Evolutionary conservation across 352 stramenopile species (phyloP).

Genomic region (Pythium insidiosum): DNA sequence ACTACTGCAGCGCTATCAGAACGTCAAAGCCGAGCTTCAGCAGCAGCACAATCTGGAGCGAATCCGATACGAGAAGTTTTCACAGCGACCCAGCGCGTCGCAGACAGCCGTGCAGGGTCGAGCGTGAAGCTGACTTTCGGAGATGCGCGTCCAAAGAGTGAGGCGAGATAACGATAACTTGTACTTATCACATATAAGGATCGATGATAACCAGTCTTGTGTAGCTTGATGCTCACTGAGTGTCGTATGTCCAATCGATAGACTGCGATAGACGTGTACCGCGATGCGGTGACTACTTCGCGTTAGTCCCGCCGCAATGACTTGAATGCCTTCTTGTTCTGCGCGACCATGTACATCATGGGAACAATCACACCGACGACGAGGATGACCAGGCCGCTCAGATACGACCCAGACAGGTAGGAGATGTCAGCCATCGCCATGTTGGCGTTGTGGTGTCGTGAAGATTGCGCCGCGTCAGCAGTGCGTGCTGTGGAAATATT

Average conservation of each 20-base stretch:
- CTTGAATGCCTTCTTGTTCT: conserved; percentile 86
- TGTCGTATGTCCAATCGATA: neutral
- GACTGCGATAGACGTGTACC: neutral
- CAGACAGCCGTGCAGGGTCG: neutral
- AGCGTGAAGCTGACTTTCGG: conserved; percentile 1
- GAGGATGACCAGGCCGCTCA: conserved; percentile 58
- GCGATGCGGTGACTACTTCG: neutral
- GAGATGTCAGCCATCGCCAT: conserved; percentile 39
- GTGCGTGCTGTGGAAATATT: no score
- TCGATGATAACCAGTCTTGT: neutral
- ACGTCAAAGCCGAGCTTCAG: conserved; percentile 93
- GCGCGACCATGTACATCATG: conserved; percentile 81
- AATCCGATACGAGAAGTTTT: conserved; percentile 80
- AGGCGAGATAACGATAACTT: conserved; percentile 12
- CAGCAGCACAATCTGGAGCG: conserved; percentile 92
- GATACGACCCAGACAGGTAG: conserved; percentile 67
- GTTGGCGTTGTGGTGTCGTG: no score
- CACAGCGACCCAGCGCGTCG: conserved; percentile 30
- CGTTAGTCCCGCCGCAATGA: conserved; percentile 57
- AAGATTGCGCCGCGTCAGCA: no score
- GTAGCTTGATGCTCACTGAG: neutral
- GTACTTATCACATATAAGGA: conserved; percentile 6
- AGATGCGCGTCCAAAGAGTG: no score
- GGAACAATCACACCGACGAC: conserved; percentile 57
- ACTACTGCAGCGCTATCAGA: conserved; percentile 91